Evolutionary conservation across 768 basidiomycete species (phyloP).

Genomic region (Amanita polypyramis): DNA sequence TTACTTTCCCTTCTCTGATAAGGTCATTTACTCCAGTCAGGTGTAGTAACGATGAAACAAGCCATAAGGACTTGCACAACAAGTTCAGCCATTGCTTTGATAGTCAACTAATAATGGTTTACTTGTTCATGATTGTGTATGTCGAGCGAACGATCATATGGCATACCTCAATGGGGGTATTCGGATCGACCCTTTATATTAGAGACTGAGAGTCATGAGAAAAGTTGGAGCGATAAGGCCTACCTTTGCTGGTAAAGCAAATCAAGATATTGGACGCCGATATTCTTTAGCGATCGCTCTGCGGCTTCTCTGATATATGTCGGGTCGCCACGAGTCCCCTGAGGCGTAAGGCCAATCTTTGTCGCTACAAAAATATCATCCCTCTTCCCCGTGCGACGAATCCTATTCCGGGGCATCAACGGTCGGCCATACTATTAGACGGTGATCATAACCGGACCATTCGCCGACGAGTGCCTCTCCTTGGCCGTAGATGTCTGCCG

Average conservation of each 20-base stretch:
- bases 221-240: not conserved
- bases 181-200: constrained; percentile 13
- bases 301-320: constrained; percentile 24
- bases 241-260: constrained; percentile 29
- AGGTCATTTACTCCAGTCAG: not conserved
- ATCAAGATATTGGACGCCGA: constrained; percentile 26
- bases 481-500: constrained; percentile 35
- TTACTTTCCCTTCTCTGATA: constrained; percentile 30
- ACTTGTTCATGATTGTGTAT: no score
- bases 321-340: constrained; percentile 22
- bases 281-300: constrained; percentile 22
- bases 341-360: constrained; percentile 24
- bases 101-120: constrained; percentile 18
- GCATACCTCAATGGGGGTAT: constrained; percentile 19
- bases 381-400: constrained; percentile 39
- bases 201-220: not conserved
- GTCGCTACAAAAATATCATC: constrained; percentile 51
- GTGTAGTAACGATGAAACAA: constrained; percentile 12
- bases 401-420: constrained; percentile 20
- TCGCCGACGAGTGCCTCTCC: constrained; percentile 33
- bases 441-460: constrained; percentile 19
- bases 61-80: constrained; percentile 22
- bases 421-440: not conserved
- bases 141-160: not conserved
- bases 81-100: constrained; percentile 25